Percentiles rank a stretch among this genome's conserved stretches.
These are phyloP conservation scores for Pichia eremophila DNA, from an alignment of 805 yeast species.

Conservation along the genomic window DNA sequence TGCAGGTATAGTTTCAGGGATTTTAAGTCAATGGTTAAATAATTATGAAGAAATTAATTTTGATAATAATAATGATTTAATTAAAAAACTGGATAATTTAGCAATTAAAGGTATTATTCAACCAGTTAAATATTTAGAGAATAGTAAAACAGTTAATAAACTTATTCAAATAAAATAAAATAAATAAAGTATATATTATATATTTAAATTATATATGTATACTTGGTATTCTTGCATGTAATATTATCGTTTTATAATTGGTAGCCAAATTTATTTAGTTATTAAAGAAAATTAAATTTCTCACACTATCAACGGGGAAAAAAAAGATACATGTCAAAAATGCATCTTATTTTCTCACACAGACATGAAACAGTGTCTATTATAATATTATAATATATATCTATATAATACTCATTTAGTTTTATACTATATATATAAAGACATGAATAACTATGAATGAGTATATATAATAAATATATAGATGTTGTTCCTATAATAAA, in stretches of 20 bases:
- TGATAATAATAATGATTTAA: slow-evolving; percentile 20
- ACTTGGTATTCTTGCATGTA: too few relatives aligned
- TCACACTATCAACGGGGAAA: too few relatives aligned
- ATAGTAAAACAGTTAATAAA: slow-evolving; percentile 13
- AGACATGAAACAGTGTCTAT: not conserved
- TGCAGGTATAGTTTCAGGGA: slow-evolving; percentile 37
- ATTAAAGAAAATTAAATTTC: too few relatives aligned
- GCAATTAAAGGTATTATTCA: slow-evolving; percentile 12
- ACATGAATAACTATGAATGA: too few relatives aligned
- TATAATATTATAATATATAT: too few relatives aligned
- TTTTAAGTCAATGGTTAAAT: slow-evolving; percentile 36
- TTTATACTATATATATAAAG: too few relatives aligned
- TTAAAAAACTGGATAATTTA: slow-evolving; percentile 1
- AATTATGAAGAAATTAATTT: slow-evolving; percentile 26
- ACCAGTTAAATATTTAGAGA: not conserved
- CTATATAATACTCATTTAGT: too few relatives aligned
- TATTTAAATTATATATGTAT: too few relatives aligned
- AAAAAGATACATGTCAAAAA: not conserved
- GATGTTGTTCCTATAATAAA: too few relatives aligned
- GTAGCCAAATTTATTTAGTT: not conserved
- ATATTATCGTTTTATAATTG: not conserved
- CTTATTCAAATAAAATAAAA: slow-evolving; percentile 11
- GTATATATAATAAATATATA: too few relatives aligned
- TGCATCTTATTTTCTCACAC: not conserved
- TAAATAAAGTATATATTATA: too few relatives aligned